Conservation (phyloP, 345 rosid species). For the Melastoma malabathricum region DNA sequence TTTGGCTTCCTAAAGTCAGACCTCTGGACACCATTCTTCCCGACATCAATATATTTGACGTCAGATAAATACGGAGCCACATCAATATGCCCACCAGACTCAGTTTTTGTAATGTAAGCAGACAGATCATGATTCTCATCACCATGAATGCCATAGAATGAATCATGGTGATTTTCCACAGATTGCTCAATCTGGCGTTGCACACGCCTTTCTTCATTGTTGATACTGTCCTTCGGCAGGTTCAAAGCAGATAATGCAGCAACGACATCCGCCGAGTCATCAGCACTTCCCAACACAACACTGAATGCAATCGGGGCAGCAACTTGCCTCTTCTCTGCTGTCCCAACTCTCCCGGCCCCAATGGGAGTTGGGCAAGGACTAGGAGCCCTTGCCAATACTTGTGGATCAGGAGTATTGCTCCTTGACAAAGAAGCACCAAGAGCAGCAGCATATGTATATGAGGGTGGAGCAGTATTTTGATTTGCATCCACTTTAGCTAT, state of each 20-base stretch:
- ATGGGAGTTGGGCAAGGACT: slow-evolving; percentile 83
- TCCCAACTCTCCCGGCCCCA: slow-evolving; percentile 51
- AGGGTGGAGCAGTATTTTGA: slow-evolving; percentile 34
- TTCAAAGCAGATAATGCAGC: slow-evolving; percentile 59
- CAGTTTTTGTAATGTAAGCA: slow-evolving; percentile 15
- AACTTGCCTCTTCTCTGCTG: slow-evolving; percentile 49
- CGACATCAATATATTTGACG: slow-evolving; percentile 19
- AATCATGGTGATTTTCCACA: slow-evolving; percentile 20
- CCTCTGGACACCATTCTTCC: slow-evolving; percentile 23
- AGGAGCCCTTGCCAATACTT: slow-evolving; percentile 60
- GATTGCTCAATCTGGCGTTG: slow-evolving; percentile 23
- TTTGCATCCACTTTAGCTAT: slow-evolving; percentile 40
- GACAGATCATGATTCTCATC: slow-evolving; percentile 21
- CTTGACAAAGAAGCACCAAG: slow-evolving; percentile 72
- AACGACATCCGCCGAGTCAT: slow-evolving; percentile 47
- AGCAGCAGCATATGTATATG: slow-evolving; percentile 68
- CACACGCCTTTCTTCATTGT: too few species aligned
- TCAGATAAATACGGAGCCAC: slow-evolving; percentile 10
- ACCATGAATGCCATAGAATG: slow-evolving; percentile 35
- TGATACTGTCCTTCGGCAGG: slow-evolving; percentile 31
- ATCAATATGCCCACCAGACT: slow-evolving; percentile 20
- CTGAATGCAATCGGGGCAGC: slow-evolving; percentile 37
- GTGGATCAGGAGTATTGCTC: slow-evolving; percentile 82
- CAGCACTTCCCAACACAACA: slow-evolving; percentile 33
- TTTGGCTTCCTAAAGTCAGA: slow-evolving; percentile 21